Base-by-base conservation (phyloP, 331 rosid genomes). In the Erythrophleum ivorense region DNA sequence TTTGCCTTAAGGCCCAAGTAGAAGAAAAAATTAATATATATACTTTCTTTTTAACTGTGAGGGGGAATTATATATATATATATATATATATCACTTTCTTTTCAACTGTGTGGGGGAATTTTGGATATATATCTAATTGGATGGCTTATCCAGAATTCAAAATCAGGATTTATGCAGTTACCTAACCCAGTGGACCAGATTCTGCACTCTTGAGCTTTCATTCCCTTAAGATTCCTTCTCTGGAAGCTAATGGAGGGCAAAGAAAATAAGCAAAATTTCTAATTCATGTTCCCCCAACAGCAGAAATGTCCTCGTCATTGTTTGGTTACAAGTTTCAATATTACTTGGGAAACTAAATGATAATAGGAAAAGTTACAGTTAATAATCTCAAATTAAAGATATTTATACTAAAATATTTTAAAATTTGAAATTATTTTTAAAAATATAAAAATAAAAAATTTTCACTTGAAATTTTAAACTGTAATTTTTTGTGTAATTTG, bases 141-240 rank as follows among this genome's bases (percentile, higher is more conserved):
- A 52, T 52, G 29, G 29, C 29, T 11, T 5, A 63, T 68, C 63
- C 45, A 75, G 10, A 77, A 41, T 64, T 77, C 75, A 31, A 15
- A 41, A 43, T 81, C 6, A 64, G 64, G 57, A 71, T 7, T 55
- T 16, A 57, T 46, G 77, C 80, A 62, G 54, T 83, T 77, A 88
- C 91, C 86, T 82, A 88, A 86, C 85, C 72, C 75, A 62, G 69
- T 50, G 71, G 80, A 81, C 83, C 83, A 86, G 79, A 79, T 79
- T 85, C 57, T 79, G 74, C 74, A 31, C 52, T 73, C 59, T 48
- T 68, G 52, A 21, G 75, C 67, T 80, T 81, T 34, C 36, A 50
- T 78, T 57, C 36, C 15, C n/a, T 54, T 13, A 49, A 79, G 58
- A 83, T 75, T 81, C 74, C 71, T 40, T 71, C 8, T 19, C 43